Base-by-base conservation (phyloP, 2,329 filamentous ascomycete genomes). In the Colletotrichum musicola region DNA sequence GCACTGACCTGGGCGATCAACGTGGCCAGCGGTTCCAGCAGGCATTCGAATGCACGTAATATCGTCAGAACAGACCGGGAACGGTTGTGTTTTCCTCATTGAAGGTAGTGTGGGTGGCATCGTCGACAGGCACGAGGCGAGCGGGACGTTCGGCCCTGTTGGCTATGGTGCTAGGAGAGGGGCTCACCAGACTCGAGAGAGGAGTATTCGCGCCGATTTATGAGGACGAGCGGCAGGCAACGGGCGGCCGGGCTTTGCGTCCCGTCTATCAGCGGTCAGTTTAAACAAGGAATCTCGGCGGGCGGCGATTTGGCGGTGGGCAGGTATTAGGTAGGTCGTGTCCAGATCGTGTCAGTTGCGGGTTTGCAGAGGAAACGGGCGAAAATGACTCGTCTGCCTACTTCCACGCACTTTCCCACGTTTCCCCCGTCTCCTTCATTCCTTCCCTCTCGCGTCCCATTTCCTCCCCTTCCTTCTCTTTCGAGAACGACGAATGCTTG, bases 31-130 rank as follows among this genome's bases (percentile, higher is more conserved):
- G 49, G 51, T n/a, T 5, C n/a, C 44, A 44, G 38, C 49, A 62
- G 49, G n/a, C 25, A 47, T 50, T 47, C 14, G 54, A 42, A 68
- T 59, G 64, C 61, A 40, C 47, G 49, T 51, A 68, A 64, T 59
- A 46, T 56, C 59, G 22, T 54, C 64, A 47, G 18, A 38, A 5
- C 22, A 16, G 61, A 59, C 64, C 55, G 25, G 64, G 54, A 46
- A 54, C 64, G 64, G 60, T 18, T 25, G 18, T 51, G 27, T 46
- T 64, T 49, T 20, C 64, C 61, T 63, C 30, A 63, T 55, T 54
- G 64, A 40, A 54, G 64, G 47, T 64, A 64, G 60, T 40, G 60
- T 30, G 44, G 40, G 27, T 25, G 51, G 6, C 59, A 55, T 57
- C 35, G 18, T 62, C 40, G 9, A 40, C 25, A 27, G 42, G 18